Evolutionary conservation across 2,329 filamentous ascomycete genomes (phyloP).

Genomic region (Pseudofabraea citricarpa): DNA sequence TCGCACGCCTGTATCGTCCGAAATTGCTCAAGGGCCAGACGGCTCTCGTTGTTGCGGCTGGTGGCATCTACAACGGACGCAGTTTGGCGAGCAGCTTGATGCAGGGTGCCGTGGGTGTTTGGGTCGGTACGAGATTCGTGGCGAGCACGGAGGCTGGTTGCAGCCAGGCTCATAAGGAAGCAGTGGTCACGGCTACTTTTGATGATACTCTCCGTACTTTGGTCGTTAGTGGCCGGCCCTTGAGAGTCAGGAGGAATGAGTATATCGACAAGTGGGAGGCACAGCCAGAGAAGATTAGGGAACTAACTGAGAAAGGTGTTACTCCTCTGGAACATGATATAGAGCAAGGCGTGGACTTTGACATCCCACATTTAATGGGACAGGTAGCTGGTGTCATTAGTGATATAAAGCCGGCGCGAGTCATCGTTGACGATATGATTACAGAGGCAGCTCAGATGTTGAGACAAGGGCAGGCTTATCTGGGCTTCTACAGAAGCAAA

Average conservation of each 20-base stretch:
- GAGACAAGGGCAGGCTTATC: constrained; percentile 54
- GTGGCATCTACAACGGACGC: constrained; percentile 79
- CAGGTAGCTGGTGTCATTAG: constrained; percentile 79
- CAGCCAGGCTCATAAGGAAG: constrained; percentile 76
- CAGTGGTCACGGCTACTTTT: constrained; percentile 74
- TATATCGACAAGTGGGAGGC: constrained; percentile 81
- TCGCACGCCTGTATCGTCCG: constrained; percentile 57
- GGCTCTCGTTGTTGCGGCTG: constrained; percentile 82
- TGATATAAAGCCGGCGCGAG: constrained; percentile 72
- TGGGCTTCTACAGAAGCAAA: constrained; percentile 30
- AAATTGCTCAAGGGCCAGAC: constrained; percentile 62
- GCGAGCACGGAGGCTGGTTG: constrained; percentile 78
- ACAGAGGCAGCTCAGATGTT: constrained; percentile 66
- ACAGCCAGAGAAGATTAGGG: constrained; percentile 67
- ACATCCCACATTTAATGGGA: constrained; percentile 88
- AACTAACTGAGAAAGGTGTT: constrained; percentile 70
- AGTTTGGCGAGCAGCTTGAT: constrained; percentile 77
- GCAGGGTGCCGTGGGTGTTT: constrained; percentile 83
- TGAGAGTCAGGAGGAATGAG: constrained; percentile 76
- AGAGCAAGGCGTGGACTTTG: constrained; percentile 75
- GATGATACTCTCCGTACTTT: constrained; percentile 79
- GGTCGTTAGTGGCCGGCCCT: constrained; percentile 74
- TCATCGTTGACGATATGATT: constrained; percentile 92
- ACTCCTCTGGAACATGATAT: constrained; percentile 81
- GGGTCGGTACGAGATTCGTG: constrained; percentile 93